Evolutionary conservation across 305 asterid genomes (phyloP).

Genomic region (Petunia hybrid): DNA sequence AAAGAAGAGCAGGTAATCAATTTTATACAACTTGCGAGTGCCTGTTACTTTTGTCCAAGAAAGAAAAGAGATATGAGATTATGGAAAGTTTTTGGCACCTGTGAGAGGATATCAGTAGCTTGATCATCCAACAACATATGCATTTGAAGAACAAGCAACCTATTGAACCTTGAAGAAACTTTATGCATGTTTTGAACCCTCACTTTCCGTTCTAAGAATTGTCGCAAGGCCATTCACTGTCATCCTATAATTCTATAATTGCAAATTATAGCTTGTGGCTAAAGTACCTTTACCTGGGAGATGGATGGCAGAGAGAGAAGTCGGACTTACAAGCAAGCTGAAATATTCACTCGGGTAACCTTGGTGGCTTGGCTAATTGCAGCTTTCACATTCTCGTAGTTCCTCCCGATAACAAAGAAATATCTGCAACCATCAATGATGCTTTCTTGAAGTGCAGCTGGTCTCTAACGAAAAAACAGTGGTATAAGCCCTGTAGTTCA

Average conservation of each 20-base stretch:
- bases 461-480: not conserved
- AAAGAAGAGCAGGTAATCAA: not conserved
- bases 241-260: not conserved
- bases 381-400: conserved; percentile 12
- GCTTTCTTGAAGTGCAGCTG: not conserved
- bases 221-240: not conserved
- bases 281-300: not conserved
- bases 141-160: not conserved
- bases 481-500: not conserved
- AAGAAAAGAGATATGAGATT: conserved; percentile 4
- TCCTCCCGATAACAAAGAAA: conserved; percentile 3
- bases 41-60: not conserved
- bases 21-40: not conserved
- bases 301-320: not conserved
- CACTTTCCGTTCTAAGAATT: not conserved
- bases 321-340: conserved; percentile 6
- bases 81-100: not conserved
- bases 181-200: not conserved
- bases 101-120: not conserved
- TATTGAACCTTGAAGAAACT: not conserved
- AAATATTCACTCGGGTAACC: not conserved
- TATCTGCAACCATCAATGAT: not conserved
- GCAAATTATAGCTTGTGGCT: not conserved
- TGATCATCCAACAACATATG: conserved; percentile 10
- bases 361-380: not conserved